Evolutionary conservation across 768 basidiomycete species (phyloP), one percentile per base, ranked within the genome.

Genomic region (Lactifluus piperatus): DNA sequence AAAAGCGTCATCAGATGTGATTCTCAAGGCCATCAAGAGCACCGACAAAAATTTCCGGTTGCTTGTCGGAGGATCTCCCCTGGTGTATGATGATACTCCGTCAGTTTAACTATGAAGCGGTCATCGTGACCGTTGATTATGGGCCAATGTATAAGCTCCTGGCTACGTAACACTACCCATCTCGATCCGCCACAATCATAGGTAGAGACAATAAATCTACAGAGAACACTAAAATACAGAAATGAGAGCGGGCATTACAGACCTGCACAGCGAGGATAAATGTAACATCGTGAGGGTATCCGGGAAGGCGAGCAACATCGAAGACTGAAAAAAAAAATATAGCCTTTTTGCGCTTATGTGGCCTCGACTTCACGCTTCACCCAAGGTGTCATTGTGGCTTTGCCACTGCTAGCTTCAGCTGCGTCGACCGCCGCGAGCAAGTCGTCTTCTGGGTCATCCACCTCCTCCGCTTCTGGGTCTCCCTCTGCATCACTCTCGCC

Each of bases 401-500:
- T 52, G 27, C 49, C 47, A 18, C 69, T 66, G 58, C 67, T 69
- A 55, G 71, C 69, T 68, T 75, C 74, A 18, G 75, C 71, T n/a
- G 73, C 74, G 56, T 73, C 73, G 49, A 73, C 73, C 30, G 72
- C 73, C 64, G 71, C 74, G 44, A 74, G 59, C 60, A 73, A 62
- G 60, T 71, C 72, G 14, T 70, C 72, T 7, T 72, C 71, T 7
- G 68, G 69, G 52, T 72, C 73, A 7, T 65, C 70, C 9, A 58
- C 70, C 11, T 63, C 68, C 26, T 67, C 71, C 20, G 68, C 73
- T 4, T 72, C 75, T 9, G 68, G 71, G 14, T 77, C 76, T 9
- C 55, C 64, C 13, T 65, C 68, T 9, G 65, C 75, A 26, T 77
- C 76, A 9, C 61, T 73, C 13, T 78, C 77, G 1, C 58, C 58